Evolutionary conservation across 139 green algal species (phyloP).

Genomic region (Chlorella sp.): DNA sequence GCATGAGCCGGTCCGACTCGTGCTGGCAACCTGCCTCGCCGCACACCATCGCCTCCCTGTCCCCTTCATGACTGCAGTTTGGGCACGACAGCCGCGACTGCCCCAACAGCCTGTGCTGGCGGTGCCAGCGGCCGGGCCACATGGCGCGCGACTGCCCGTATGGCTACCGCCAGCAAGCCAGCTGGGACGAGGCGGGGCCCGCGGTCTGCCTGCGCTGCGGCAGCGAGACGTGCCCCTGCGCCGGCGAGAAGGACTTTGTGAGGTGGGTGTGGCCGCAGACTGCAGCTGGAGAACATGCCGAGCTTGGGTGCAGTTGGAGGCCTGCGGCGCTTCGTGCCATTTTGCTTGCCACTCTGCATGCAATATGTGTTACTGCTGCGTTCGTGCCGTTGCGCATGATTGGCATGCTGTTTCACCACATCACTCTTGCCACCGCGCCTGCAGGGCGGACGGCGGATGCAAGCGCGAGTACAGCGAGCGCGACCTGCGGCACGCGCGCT

Average conservation of each 20-base stretch:
- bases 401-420: background rate
- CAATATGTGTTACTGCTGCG: background rate
- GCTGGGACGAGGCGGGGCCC: background rate
- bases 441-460: conserved; percentile 57
- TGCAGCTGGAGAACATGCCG: background rate
- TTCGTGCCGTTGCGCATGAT: background rate
- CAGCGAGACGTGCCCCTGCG: conserved; percentile 51
- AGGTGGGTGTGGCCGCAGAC: conserved; percentile 39
- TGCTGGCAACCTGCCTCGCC: no score
- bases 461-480: conserved; percentile 45
- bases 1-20: no score
- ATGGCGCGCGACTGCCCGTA: conserved; percentile 56
- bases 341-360: no score
- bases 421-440: background rate
- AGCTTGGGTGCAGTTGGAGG: background rate
- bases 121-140: conserved; percentile 64
- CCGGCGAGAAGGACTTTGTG: conserved; percentile 60
- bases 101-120: conserved; percentile 69
- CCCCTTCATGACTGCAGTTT: background rate
- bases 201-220: conserved; percentile 73
- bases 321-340: no score
- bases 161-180: conserved; percentile 1
- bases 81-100: conserved; percentile 53
- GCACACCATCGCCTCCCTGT: background rate
- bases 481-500: conserved; percentile 68